Evolutionary conservation across 495 filamentous ascomycete genomes (phyloP).

Genomic region (Gamarada debralockiae): DNA sequence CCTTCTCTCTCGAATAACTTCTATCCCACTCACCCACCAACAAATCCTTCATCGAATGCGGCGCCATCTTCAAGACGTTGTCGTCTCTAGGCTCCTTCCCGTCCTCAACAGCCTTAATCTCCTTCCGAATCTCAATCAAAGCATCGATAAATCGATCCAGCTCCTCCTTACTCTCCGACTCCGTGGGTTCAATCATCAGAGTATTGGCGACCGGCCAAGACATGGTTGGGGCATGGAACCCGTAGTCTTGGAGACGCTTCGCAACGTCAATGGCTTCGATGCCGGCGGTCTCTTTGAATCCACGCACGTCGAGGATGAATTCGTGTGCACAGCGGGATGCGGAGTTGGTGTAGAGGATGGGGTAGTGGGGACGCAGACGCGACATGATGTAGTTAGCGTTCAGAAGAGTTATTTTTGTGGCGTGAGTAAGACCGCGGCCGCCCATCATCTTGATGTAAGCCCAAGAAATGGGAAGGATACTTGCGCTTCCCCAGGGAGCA

Average conservation of each 20-base stretch:
- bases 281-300: conserved; percentile 79
- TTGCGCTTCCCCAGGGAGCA: conserved; percentile 87
- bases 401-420: conserved; percentile 89
- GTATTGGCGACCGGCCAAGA: conserved; percentile 96
- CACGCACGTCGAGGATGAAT: conserved; percentile 91
- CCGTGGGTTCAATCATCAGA: conserved; percentile 98
- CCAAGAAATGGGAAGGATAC: conserved; percentile 96
- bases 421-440: conserved; percentile 81
- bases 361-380: conserved; percentile 83
- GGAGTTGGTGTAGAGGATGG: conserved; percentile 88
- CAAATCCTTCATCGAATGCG: conserved; percentile 83
- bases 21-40: conserved; percentile 59
- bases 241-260: conserved; percentile 97
- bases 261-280: conserved; percentile 96
- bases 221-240: conserved; percentile 98
- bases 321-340: conserved; percentile 92
- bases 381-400: conserved; percentile 98
- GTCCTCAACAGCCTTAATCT: conserved; percentile 82
- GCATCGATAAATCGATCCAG: conserved; percentile 94
- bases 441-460: conserved; percentile 99
- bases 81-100: conserved; percentile 71
- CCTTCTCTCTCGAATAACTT: conserved; percentile 73
- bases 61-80: conserved; percentile 93
- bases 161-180: conserved; percentile 90
- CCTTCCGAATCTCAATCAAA: conserved; percentile 79